Evolutionary conservation across 352 stramenopile species (phyloP).

Genomic region (Globisporangium middletonii): DNA sequence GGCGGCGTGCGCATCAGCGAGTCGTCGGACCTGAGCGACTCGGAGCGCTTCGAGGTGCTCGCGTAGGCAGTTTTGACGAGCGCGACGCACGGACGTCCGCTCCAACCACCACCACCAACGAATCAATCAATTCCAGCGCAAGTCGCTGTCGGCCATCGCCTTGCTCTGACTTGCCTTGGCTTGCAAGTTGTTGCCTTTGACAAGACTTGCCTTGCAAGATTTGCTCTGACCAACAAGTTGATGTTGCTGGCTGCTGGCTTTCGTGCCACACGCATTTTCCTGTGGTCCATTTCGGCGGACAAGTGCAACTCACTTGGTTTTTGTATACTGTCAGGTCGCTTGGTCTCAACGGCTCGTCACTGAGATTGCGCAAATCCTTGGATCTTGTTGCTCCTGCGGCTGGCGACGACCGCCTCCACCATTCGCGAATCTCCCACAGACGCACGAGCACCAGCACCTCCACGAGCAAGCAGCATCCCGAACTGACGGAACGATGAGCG

Average conservation of each 20-base stretch:
- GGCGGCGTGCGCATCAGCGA: conserved; percentile 60
- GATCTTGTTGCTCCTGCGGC: neutral
- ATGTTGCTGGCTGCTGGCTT: conserved; percentile 1
- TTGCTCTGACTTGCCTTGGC: neutral
- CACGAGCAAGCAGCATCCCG: neutral
- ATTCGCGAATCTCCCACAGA: too few species aligned
- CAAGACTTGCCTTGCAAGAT: too few species aligned
- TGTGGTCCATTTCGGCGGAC: neutral
- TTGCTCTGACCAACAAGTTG: too few species aligned
- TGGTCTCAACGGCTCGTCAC: neutral
- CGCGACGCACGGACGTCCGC: too few species aligned
- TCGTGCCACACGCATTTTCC: conserved; percentile 9
- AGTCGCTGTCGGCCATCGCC: neutral
- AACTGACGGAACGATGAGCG: conserved; percentile 3
- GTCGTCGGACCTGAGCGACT: conserved; percentile 41
- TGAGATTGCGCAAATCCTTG: neutral
- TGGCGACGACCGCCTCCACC: neutral
- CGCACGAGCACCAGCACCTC: neutral
- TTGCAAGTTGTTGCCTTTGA: neutral
- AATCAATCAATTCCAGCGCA: neutral
- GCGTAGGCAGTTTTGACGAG: conserved; percentile 14
- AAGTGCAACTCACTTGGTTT: conserved; percentile 13
- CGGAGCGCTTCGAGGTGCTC: conserved; percentile 63
- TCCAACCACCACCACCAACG: too few species aligned
- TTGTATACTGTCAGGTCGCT: conserved; percentile 19